Evolutionary conservation across 495 filamentous ascomycete genomes (phyloP), one percentile per base, ranked within the genome.

Genomic region (Bathelium albidoporum): DNA sequence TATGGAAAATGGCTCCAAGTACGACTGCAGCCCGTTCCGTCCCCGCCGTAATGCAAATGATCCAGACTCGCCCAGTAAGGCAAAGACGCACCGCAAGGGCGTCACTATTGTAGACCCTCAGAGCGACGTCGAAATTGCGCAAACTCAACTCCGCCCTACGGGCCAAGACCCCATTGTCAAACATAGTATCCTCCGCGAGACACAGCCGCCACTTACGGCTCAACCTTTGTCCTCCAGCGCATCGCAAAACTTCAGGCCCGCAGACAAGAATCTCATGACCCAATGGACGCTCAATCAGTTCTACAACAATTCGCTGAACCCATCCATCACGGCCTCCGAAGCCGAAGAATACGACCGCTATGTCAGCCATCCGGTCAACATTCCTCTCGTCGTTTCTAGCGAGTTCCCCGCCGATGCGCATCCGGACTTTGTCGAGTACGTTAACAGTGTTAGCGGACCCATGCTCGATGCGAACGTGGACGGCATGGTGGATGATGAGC

Each of bases 211-310:
- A 26, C 43, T 55, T 10, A 49, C 32, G 1, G 1, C 61, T 24
- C 10, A 58, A 28, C 20, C 55, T 14, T 22, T 32, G 11, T n/a
- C 36, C 32, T 16, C 32, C 49, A 26, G 45, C 31, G 5, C 14
- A 10, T 70, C 81, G 62, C 36, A 80, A 75, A 62, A 80, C 74
- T 74, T 76, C 71, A 18, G 36, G 18, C 69, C 73, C 2, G 69
- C 69, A 1, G 74, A 76, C 62, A 76, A 75, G 63, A 64, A 65
- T 22, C 71, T 70, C 32, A 73, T 69, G 58, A 68, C 88, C 2
- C 89, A 94, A 70, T 89, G 87, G 88, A 93, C 92, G 0, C 85
- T 97, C 44, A 85, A 86, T n/a, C 87, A 95, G 69, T 83, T 96
- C 32, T 85, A 94, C 22, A 77, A 82, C 28, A 87, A 90, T 69